These are phyloP conservation scores for Backusella tuberculispora DNA, from an alignment of 192 early-diverging fungal genomes.

Conservation along the genomic window DNA sequence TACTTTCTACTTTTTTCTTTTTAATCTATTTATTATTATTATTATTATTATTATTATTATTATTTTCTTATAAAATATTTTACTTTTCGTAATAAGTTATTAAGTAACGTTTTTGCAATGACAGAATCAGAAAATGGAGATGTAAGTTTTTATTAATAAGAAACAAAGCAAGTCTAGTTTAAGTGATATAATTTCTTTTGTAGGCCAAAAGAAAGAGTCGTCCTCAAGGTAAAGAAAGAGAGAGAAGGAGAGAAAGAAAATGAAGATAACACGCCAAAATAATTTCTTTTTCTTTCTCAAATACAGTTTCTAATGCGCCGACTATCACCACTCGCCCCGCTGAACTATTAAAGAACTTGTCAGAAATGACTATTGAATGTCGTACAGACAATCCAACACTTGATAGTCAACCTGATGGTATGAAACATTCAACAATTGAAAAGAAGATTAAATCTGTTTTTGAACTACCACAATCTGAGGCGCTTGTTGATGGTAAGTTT, in stretches of 20 bases:
- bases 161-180: not conserved
- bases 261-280: not conserved
- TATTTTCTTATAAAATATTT: not conserved
- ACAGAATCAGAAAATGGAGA: conserved; percentile 1
- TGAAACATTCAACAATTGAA: conserved; percentile 1
- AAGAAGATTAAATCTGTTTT: conserved; percentile 12
- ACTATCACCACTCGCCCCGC: not conserved
- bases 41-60: not conserved
- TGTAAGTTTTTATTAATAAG: not conserved
- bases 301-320: not conserved
- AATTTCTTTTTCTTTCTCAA: not conserved
- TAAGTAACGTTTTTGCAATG: not conserved
- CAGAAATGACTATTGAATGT: conserved; percentile 18
- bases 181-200: not conserved
- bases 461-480: conserved; percentile 17
- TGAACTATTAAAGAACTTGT: not conserved
- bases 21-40: not conserved
- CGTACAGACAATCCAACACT: not conserved
- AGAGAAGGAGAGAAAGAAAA: not conserved
- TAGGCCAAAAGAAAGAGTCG: not conserved
- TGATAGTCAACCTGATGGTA: not conserved
- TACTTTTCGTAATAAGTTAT: not conserved
- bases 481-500: conserved; percentile 17
- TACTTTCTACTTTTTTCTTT: not conserved
- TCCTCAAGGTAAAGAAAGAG: not conserved